Conservation (phyloP, 352 stramenopile species). For the Phytophthora cryptogea region DNA sequence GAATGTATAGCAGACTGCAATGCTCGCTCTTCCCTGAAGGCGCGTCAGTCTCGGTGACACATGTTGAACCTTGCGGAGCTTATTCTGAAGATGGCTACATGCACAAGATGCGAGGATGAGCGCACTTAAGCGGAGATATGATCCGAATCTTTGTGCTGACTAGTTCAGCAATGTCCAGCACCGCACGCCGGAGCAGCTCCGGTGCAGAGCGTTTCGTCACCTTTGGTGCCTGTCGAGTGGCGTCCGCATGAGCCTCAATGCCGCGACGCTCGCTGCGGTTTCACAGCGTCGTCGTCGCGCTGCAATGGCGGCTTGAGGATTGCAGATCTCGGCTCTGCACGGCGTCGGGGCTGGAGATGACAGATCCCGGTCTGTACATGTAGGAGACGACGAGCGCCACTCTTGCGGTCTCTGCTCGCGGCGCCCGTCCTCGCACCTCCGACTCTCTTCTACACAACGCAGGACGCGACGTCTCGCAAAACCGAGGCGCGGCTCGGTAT, state of each 20-base stretch:
- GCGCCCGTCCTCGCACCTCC: slow-evolving; percentile 14
- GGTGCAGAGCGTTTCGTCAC: not conserved
- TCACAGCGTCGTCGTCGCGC: not conserved
- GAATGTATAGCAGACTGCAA: not conserved
- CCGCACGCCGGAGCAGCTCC: not conserved
- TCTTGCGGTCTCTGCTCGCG: slow-evolving; percentile 16
- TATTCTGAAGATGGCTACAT: slow-evolving; percentile 37
- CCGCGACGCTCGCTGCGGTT: not conserved
- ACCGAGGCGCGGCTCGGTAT: not conserved
- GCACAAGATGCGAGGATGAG: slow-evolving; percentile 19
- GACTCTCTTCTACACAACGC: slow-evolving; percentile 30
- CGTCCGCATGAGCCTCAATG: not conserved
- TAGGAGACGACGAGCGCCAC: slow-evolving; percentile 17
- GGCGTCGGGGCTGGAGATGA: slow-evolving; percentile 5
- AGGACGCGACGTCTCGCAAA: slow-evolving; percentile 4
- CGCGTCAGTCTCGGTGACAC: slow-evolving; percentile 13
- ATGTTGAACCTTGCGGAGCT: slow-evolving; percentile 35
- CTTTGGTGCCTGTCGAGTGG: not conserved
- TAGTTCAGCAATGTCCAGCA: slow-evolving; percentile 3
- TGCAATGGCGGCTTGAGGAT: not conserved
- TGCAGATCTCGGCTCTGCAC: not conserved
- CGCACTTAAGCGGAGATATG: not conserved
- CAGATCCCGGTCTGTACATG: slow-evolving; percentile 33
- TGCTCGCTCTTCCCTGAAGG: not conserved
- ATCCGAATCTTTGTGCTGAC: slow-evolving; percentile 18